A percentile compares a stretch with the other conserved stretches of the same genome.
These are phyloP conservation scores for Colletotrichum lini DNA, from an alignment of 2,329 filamentous ascomycete species.

Conservation along the genomic window DNA sequence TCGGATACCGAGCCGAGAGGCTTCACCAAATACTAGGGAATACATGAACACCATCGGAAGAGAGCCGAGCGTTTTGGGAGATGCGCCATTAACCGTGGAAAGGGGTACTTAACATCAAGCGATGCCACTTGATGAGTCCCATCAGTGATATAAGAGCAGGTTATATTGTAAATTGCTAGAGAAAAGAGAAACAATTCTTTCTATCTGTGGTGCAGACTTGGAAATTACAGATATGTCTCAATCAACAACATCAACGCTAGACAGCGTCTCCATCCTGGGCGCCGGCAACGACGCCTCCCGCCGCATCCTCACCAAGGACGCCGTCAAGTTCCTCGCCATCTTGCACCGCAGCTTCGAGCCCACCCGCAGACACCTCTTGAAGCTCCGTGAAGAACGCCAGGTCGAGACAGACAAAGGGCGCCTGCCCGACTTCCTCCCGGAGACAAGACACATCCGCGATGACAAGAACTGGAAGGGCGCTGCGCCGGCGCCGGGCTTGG, in stretches of 20 bases:
- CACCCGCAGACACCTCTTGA: conserved; percentile 84
- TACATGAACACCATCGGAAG: conserved; percentile 22
- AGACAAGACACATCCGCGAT: conserved; percentile 91
- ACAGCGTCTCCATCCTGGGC: conserved; percentile 81
- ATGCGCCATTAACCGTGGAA: neutral
- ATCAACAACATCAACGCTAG: conserved; percentile 1
- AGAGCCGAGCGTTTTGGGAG: conserved; percentile 11
- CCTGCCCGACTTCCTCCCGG: conserved; percentile 88
- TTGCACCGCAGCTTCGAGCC: conserved; percentile 89
- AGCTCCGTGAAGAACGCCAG: conserved; percentile 84
- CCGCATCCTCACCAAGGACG: conserved; percentile 88
- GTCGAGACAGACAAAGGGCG: conserved; percentile 87
- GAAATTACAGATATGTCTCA: conserved; percentile 22
- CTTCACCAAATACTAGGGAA: neutral
- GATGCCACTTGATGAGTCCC: neutral
- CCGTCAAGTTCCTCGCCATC: conserved; percentile 85
- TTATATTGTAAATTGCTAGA: no score
- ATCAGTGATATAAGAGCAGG: neutral
- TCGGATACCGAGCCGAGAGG: conserved; percentile 21
- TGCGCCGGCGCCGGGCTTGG: conserved; percentile 84
- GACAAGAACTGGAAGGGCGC: conserved; percentile 90
- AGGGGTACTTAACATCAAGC: conserved; percentile 11
- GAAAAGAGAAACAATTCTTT: neutral
- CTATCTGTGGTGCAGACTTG: neutral
- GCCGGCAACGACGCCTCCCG: conserved; percentile 78